A percentile compares a stretch with the other conserved stretches of the same genome.
phyloP scores from a whole-genome alignment of 495 filamentous ascomycete genomes.

The Terfezia claveryi region DNA sequence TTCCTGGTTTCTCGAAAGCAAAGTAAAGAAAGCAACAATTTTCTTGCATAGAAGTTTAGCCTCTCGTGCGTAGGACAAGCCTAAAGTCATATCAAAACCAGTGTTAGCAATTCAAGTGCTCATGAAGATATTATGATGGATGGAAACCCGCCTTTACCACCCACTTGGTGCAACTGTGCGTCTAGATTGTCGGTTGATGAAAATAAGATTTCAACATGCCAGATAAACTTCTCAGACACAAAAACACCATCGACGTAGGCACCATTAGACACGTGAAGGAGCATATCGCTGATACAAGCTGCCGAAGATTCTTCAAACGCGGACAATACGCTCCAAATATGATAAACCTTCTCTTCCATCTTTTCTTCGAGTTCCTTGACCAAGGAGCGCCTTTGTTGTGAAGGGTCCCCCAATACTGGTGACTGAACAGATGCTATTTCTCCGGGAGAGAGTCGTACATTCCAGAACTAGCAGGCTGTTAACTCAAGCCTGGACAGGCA shows the following conservation, averaged over 20 bases:
- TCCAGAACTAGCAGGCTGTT: slow-evolving; percentile 48
- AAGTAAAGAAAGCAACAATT: slow-evolving; percentile 89
- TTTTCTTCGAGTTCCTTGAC: slow-evolving; percentile 72
- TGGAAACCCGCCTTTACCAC: slow-evolving; percentile 44
- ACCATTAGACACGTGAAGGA: slow-evolving; percentile 95
- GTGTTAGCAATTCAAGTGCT: neutral
- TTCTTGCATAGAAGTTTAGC: slow-evolving; percentile 98
- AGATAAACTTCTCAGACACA: slow-evolving; percentile 91
- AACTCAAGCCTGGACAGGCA: neutral
- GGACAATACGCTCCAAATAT: slow-evolving; percentile 93
- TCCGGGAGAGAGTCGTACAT: slow-evolving; percentile 52
- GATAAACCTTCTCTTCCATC: slow-evolving; percentile 95
- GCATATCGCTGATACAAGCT: slow-evolving; percentile 97
- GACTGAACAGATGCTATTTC: slow-evolving; percentile 25
- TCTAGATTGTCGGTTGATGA: slow-evolving; percentile 70
- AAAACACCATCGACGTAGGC: slow-evolving; percentile 87
- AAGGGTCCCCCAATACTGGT: slow-evolving; percentile 36
- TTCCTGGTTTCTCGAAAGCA: slow-evolving; percentile 84
- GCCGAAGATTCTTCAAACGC: slow-evolving; percentile 95
- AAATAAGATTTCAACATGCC: slow-evolving; percentile 87
- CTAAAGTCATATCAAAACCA: slow-evolving; percentile 26
- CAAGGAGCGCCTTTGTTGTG: slow-evolving; percentile 46
- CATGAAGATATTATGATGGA: neutral
- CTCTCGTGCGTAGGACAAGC: slow-evolving; percentile 76
- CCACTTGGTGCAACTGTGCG: slow-evolving; percentile 39